Evolutionary conservation across 108 stramenopile species (phyloP).

Genomic region (Heterococcus sp.): DNA sequence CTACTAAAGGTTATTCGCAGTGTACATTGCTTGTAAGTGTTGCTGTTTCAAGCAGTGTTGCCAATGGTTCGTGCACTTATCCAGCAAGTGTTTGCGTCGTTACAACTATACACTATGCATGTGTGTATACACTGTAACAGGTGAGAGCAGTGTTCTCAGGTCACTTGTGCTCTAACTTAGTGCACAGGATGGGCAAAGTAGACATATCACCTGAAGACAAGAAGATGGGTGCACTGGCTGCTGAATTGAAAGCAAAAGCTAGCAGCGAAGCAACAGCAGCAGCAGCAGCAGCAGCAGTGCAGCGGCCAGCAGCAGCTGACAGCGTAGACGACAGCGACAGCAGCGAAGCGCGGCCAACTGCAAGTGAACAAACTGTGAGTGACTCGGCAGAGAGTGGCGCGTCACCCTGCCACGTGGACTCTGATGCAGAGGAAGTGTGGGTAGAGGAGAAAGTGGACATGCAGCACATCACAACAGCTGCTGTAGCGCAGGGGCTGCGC

Average conservation of each 20-base stretch:
- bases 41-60: neutral
- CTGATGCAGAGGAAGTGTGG: neutral
- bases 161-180: constrained; percentile 16
- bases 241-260: neutral
- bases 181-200: constrained; percentile 1
- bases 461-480: constrained; percentile 12
- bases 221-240: neutral
- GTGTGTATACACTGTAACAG: neutral
- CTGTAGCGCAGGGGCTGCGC: constrained; percentile 5
- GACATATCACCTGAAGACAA: neutral
- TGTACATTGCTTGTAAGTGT: neutral
- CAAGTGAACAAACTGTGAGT: neutral
- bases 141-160: constrained; percentile 22
- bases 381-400: constrained; percentile 2
- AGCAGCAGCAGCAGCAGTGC: neutral
- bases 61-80: neutral
- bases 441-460: constrained; percentile 7
- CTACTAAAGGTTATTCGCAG: too few relatives aligned
- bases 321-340: neutral
- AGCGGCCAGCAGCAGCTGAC: neutral
- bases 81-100: neutral
- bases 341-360: neutral
- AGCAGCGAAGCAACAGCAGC: neutral
- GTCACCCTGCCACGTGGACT: neutral
- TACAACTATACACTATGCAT: neutral